Evolutionary conservation across 2,329 filamentous ascomycete species (phyloP), one percentile per base, ranked within the genome.

Genomic region (Colletotrichum abscissum): DNA sequence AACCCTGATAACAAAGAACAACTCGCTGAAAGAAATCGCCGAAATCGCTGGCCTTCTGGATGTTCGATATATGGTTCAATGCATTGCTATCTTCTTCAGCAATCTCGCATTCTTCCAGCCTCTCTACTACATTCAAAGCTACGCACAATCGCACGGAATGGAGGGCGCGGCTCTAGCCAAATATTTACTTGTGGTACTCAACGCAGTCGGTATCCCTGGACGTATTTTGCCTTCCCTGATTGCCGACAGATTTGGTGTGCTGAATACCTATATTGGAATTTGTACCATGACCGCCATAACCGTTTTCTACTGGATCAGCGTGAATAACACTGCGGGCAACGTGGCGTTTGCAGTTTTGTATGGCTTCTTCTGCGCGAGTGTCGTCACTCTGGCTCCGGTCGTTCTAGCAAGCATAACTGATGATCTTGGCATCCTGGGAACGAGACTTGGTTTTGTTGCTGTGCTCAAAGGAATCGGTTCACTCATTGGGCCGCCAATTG

Each of bases 251-350:
- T 59, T 82, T 7, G 83, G 84, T n/a, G 77, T 79, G 2, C 84
- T 80, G 77, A 85, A 86, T 72, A 77, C 82, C 22, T 83, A 85
- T 59, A 83, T 88, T 28, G 76, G 86, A 11, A 84, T 88, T 58
- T 86, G 85, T 33, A 81, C 80, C 28, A 72, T 86, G 28, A 83
- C 87, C 5, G 79, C 73, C 11, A 56, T 84, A 12, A 76, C 80
- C 70, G 79, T 80, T 6, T 77, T 86, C 11, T 83, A 78, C 33
- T 86, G 84, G 83, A 79, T 85, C 19, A 81, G 82, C 0, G 83
- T 77, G 49, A 73, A 64, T 49, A 77, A 78, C 24, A 69, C 76
- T 28, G 63, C 75, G 6, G 76, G 77, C 11, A 74, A 81, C n/a
- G 79, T 85, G 46, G 80, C 79, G 5, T 86, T 85, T 74, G 78